These are phyloP conservation scores for Erodium trifolium DNA, from an alignment of 441 rosid genomes.

Conservation along the genomic window DNA sequence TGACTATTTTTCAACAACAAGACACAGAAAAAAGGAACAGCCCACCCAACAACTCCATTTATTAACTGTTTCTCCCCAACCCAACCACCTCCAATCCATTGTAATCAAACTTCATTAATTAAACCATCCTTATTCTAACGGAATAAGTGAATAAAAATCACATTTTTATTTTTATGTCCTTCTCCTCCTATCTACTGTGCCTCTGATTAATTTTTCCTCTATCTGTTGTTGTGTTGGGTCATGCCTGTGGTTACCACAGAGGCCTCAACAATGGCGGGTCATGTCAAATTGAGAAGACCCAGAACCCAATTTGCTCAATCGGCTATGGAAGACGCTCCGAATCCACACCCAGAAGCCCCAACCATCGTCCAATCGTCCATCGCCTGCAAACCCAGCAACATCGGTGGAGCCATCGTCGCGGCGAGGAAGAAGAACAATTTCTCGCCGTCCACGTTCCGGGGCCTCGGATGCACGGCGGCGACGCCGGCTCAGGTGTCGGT, in stretches of 20 bases:
- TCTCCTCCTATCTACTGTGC: no score
- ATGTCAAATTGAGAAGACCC: conserved; percentile 40
- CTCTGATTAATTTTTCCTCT: no score
- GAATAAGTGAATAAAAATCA: no score
- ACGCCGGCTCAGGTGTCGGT: conserved; percentile 73
- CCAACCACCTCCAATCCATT: not conserved
- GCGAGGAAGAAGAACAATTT: conserved; percentile 43
- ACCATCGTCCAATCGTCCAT: conserved; percentile 22
- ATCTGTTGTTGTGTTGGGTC: no score
- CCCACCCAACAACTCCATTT: not conserved
- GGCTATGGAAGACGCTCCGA: not conserved
- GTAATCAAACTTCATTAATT: not conserved
- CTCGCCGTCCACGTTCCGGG: conserved; percentile 41
- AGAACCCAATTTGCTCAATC: conserved; percentile 30
- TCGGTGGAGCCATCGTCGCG: not conserved
- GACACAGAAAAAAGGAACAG: not conserved
- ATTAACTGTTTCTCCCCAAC: not conserved
- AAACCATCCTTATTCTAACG: no score
- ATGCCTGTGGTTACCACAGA: not conserved
- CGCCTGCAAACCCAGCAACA: not conserved
- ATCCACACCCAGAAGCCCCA: conserved; percentile 21
- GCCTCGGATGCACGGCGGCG: conserved; percentile 67
- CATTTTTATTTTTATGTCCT: no score
- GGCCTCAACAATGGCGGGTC: conserved; percentile 32
- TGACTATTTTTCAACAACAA: not conserved